Base-by-base conservation (phyloP, 345 rosid species). In the Citrus trifoliata region DNA sequence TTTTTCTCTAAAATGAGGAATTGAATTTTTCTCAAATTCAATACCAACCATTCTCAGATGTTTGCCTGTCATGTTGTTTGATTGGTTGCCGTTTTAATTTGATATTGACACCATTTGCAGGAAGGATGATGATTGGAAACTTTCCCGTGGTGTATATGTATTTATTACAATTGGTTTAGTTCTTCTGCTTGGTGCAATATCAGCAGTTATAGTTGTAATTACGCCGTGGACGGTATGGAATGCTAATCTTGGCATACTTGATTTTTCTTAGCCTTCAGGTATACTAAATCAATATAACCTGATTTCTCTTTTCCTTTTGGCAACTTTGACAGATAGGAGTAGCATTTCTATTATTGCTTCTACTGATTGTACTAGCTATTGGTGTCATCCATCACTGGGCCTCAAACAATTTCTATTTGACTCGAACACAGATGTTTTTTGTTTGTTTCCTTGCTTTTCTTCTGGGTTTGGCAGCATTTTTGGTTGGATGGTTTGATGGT, bases 381-480 rank as follows among this genome's bases (percentile, higher is more conserved):
- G 97, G 95, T 81, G 98, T 94, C 81, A 90, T 91, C 79, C 97
- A 94, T 80, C 95, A 92, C 55, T 97, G 99, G 99, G 98, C 98
- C 70, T 94, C 99, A 74, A 97, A 97, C 89, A 97, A 93, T 89
- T 94, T 97, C 90, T 97, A 97, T 82, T 83, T 97, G 88, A 93
- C 99, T 38, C 87, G 99, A 89, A 88, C 79, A 51, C 98, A 97
- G 81, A 97, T 89, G 91, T 83, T 91, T 74, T 80, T 89, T 80
- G 98, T 97, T 83, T 93, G 98, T 83, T 91, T 93, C 83, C 93
- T 97, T 81, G 95, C 99, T 77, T 86, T 90, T 84, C 93, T 94
- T 84, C 88, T 97, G 92, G 98, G 95, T 81, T 86, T 92, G 90
- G 99, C 99, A 30, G 99, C 99, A 80, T 97, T 97, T 89, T 87